phyloP scores from a whole-genome alignment of 1,284 basidiomycete species.

The Prillingera fragicola region DNA sequence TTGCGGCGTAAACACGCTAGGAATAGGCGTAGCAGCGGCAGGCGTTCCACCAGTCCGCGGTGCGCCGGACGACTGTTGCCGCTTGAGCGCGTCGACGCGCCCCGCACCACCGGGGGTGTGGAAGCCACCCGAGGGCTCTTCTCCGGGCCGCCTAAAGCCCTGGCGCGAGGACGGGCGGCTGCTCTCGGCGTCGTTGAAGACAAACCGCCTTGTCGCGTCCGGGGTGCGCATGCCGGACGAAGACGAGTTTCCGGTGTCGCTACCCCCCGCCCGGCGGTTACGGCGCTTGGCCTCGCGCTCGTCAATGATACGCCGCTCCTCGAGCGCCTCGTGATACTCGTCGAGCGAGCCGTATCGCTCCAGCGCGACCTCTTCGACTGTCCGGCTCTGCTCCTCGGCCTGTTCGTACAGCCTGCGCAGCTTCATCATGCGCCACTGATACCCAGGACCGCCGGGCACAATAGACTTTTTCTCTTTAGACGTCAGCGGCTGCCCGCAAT shows the following conservation, averaged over 20 bases:
- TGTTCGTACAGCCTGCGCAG: slow-evolving; percentile 81
- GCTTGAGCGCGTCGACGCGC: slow-evolving; percentile 34
- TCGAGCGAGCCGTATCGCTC: slow-evolving; percentile 81
- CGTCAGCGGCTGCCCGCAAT: slow-evolving; percentile 1
- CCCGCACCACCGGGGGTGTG: slow-evolving; percentile 31
- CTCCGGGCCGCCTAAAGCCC: slow-evolving; percentile 73
- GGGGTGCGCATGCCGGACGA: slow-evolving; percentile 44
- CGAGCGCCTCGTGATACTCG: slow-evolving; percentile 80
- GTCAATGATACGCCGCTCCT: slow-evolving; percentile 78
- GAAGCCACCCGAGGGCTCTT: slow-evolving; percentile 48
- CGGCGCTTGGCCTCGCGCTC: slow-evolving; percentile 61
- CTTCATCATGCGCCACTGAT: slow-evolving; percentile 97
- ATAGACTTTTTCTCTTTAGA: slow-evolving; percentile 48
- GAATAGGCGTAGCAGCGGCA: slow-evolving; percentile 64
- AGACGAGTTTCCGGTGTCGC: slow-evolving; percentile 52
- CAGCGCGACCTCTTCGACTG: slow-evolving; percentile 74
- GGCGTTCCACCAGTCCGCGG: slow-evolving; percentile 3
- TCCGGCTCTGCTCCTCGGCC: slow-evolving; percentile 71
- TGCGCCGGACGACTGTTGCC: slow-evolving; percentile 23
- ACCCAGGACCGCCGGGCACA: slow-evolving; percentile 81
- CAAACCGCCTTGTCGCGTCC: slow-evolving; percentile 40
- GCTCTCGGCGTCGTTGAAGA: slow-evolving; percentile 43
- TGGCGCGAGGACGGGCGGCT: slow-evolving; percentile 60
- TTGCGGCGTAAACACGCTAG: slow-evolving; percentile 78
- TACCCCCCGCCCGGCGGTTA: slow-evolving; percentile 40